Base-by-base conservation (phyloP, 1,284 basidiomycete genomes). In the Leccinum huronense region DNA sequence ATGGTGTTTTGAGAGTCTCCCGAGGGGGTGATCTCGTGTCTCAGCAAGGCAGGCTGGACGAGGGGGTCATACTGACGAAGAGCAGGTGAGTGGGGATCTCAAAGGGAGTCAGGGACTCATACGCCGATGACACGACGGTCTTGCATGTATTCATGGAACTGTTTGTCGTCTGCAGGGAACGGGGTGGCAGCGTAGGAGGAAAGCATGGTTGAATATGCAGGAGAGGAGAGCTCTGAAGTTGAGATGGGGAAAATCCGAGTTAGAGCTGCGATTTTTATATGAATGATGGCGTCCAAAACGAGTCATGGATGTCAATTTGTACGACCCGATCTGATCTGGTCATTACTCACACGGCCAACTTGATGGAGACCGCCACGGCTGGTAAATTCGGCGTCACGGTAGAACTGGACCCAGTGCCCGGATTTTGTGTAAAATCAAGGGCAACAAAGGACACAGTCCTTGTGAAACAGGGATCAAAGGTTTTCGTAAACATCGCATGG, bases 21-120 rank as follows among this genome's bases (percentile, higher is more conserved):
- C 16, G 86, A 80, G 7, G 89, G 84, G 4, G 85, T 84, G 62
- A 97, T 84, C 72, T 97, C 94, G 70, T 95, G 90, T 67, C 91
- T 85, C 58, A 98, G 87, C 60, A 97, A 83, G 0, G 91, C 91
- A 19, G 95, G 95, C 72, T 95, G 93, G 67, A 97, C 88, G 51
- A 98, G 86, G 8, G 95, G 95, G 73, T 97, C 95, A 77, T 97
- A 97, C 91, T 93, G 74, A 5, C 1, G 27, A 27, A 23, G 27
- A 3, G 57, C 16, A n/a, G 8, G 48, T 59, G 59, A 65, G 61
- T 36, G 9, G 13, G 6, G 54, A 33, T 4, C 16, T 11, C 14
- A 14, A 19, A 31, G 19, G 7, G 6, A 36, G 14, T 6, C 0
- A 10, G 27, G 13, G 1, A 13, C 3, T 55, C 85, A 65, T 81